phyloP scores from a whole-genome alignment of 2,329 filamentous ascomycete species.

The Pseudonectria foliicola region DNA sequence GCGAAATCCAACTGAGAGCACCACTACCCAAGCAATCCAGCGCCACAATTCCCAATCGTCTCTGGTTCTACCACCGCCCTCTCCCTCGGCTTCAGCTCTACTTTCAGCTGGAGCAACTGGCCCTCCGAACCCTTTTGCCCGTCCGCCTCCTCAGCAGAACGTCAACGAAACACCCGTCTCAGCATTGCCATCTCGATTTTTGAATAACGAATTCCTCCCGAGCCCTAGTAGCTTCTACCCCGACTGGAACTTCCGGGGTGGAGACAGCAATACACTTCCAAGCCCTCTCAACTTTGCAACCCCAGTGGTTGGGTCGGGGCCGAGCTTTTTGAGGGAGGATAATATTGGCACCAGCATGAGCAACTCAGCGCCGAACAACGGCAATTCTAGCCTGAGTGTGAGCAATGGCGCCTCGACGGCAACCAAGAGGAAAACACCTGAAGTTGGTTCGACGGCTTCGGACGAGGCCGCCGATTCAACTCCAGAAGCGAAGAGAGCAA shows the following conservation, averaged over 20 bases:
- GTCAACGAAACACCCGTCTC: conserved; percentile 71
- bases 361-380: conserved; percentile 3
- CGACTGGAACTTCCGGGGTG: conserved; percentile 72
- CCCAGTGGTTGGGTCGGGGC: conserved; percentile 57
- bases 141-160: conserved; percentile 68
- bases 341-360: conserved; percentile 17
- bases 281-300: conserved; percentile 92
- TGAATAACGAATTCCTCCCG: conserved; percentile 79
- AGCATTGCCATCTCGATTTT: conserved; percentile 83
- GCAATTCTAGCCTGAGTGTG: conserved; percentile 15
- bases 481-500: conserved; percentile 46
- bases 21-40: conserved; percentile 47
- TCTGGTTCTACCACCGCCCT: conserved; percentile 85
- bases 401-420: conserved; percentile 13
- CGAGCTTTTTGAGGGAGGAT: conserved; percentile 57
- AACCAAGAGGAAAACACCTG: conserved; percentile 52
- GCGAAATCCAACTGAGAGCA: conserved; percentile 48
- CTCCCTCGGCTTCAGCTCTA: conserved; percentile 77
- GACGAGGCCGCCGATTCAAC: conserved; percentile 35
- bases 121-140: conserved; percentile 90
- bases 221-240: conserved; percentile 90
- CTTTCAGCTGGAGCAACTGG: conserved; percentile 87
- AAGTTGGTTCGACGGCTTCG: conserved; percentile 34
- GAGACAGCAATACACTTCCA: conserved; percentile 78
- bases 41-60: conserved; percentile 52